A percentile compares a stretch with the other conserved stretches of the same genome.
These are phyloP conservation scores for Myrmaecium sp. DNA, from an alignment of 2,329 filamentous ascomycete genomes.

Conservation along the genomic window DNA sequence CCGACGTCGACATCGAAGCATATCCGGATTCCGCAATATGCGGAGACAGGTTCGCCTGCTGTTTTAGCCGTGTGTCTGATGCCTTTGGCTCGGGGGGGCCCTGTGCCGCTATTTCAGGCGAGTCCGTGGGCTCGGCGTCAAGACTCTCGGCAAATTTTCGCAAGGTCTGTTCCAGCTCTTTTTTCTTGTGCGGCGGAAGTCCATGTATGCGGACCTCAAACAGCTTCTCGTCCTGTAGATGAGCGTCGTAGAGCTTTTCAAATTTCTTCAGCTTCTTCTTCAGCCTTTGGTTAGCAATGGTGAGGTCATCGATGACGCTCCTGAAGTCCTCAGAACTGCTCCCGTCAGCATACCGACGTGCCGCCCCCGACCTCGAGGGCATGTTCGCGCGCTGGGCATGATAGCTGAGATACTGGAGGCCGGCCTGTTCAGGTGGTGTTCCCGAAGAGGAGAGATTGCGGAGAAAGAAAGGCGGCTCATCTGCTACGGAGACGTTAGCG, in stretches of 20 bases:
- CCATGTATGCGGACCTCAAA: conserved; percentile 73
- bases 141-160: conserved; percentile 53
- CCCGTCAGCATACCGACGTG: conserved; percentile 17
- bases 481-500: conserved; percentile 9
- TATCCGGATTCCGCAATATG: conserved; percentile 41
- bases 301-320: conserved; percentile 75
- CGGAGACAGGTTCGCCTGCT: conserved; percentile 43
- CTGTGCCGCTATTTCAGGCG: conserved; percentile 1
- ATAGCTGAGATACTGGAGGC: conserved; percentile 6
- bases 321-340: conserved; percentile 60
- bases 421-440: conserved; percentile 18
- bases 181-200: conserved; percentile 53
- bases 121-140: conserved; percentile 18
- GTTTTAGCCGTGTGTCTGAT: conserved; percentile 37
- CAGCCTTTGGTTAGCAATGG: conserved; percentile 64
- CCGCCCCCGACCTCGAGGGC: conserved; percentile 21
- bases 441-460: conserved; percentile 29
- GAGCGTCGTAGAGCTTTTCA: conserved; percentile 47
- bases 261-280: conserved; percentile 58
- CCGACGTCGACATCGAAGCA: conserved; percentile 41
- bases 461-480: conserved; percentile 28
- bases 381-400: conserved; percentile 7
- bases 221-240: conserved; percentile 56
- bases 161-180: conserved; percentile 57
- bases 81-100: too few relatives aligned